Percentiles rank a stretch among this genome's conserved stretches.
Evolutionary conservation across 2,329 filamentous ascomycete species (phyloP).

Genomic region (Fusarium sp.): DNA sequence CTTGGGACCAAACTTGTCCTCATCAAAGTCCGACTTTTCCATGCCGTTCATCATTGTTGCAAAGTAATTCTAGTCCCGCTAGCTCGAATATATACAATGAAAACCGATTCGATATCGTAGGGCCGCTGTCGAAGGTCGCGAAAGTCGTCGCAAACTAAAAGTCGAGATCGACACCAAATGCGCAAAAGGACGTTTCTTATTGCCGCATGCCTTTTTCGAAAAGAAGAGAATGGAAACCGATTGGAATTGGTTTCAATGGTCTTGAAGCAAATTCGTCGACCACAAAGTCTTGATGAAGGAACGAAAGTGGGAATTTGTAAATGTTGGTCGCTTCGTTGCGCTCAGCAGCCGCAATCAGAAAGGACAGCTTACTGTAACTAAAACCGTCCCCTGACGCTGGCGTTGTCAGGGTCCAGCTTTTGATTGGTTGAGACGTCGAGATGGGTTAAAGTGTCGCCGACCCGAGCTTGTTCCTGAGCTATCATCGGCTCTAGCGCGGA

Average conservation of each 20-base stretch:
- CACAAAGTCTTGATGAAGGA: constrained; percentile 12
- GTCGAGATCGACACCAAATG: constrained; percentile 36
- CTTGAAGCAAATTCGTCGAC: constrained; percentile 12
- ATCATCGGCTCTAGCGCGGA: constrained; percentile 2
- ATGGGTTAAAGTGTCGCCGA: constrained; percentile 46
- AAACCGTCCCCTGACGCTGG: constrained; percentile 38
- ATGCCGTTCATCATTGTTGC: constrained; percentile 78
- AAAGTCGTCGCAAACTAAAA: constrained; percentile 33
- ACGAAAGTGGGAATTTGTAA: constrained; percentile 25
- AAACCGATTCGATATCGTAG: background rate
- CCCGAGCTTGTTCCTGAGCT: constrained; percentile 29
- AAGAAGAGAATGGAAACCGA: constrained; percentile 27
- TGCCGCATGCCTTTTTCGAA: constrained; percentile 40
- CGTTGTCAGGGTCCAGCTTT: constrained; percentile 37
- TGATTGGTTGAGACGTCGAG: constrained; percentile 37
- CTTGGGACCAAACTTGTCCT: constrained; percentile 83
- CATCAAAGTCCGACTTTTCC: constrained; percentile 73
- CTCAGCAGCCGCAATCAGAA: constrained; percentile 40
- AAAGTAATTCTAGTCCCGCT: constrained; percentile 28
- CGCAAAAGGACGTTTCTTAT: constrained; percentile 26
- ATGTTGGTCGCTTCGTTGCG: constrained; percentile 33
- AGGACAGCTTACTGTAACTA: constrained; percentile 48
- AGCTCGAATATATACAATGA: constrained; percentile 28
- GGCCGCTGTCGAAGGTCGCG: constrained; percentile 18
- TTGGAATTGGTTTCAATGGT: constrained; percentile 24